A percentile compares a stretch with the other conserved stretches of the same genome.
Evolutionary conservation across 306 rosid species (phyloP).

Genomic region (Argentina anserina): DNA sequence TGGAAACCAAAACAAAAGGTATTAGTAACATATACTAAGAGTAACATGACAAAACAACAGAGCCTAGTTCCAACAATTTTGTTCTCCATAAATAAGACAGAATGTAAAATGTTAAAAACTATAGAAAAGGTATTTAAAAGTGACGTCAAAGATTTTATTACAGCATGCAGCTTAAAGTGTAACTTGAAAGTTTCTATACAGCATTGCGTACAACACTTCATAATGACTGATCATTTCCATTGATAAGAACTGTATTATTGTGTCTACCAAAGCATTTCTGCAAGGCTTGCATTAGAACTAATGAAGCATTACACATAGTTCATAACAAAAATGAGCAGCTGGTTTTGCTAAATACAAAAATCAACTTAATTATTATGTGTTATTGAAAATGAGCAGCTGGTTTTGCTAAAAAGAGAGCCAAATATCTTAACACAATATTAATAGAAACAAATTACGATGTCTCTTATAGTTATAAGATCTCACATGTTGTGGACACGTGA

Average conservation of each 20-base stretch:
- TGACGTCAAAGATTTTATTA: background rate
- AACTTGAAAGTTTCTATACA: background rate
- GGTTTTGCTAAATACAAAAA: background rate
- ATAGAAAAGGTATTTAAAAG: background rate
- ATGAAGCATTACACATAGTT: background rate
- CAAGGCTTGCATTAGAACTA: background rate
- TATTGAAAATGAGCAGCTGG: background rate
- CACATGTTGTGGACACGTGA: conserved; percentile 92
- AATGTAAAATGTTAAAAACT: background rate
- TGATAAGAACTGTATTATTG: too few species aligned
- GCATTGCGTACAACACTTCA: background rate
- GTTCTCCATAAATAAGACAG: background rate
- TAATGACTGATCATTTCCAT: background rate
- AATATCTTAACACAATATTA: background rate
- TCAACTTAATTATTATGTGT: too few species aligned
- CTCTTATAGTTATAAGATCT: conserved; percentile 12
- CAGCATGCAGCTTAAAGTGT: background rate
- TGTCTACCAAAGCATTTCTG: background rate
- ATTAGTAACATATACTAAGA: background rate
- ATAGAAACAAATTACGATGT: background rate
- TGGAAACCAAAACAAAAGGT: background rate
- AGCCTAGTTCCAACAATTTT: background rate
- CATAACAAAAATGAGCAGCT: background rate
- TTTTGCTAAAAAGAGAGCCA: background rate
- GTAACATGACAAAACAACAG: background rate